Evolutionary conservation across 2,329 filamentous ascomycete species (phyloP).

Genomic region (Coniochaeta ligniaria): DNA sequence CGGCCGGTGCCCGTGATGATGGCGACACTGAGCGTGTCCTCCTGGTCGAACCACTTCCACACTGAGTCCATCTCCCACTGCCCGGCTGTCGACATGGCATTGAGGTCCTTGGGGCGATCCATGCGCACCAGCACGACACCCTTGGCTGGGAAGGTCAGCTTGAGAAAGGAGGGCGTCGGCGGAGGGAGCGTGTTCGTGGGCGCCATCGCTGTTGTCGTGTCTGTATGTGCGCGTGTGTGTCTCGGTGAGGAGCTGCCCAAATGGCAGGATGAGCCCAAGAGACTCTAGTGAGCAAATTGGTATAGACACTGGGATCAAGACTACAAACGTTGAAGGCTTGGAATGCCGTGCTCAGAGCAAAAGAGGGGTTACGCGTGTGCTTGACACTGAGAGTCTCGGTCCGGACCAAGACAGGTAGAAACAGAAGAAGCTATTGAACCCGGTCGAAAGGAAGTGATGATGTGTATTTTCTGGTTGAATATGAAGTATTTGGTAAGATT

Average conservation of each 20-base stretch:
- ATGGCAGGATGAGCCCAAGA: no score
- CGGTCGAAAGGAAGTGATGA: background rate
- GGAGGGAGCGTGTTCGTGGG: conserved; percentile 24
- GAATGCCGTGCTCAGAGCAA: background rate
- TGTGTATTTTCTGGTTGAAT: background rate
- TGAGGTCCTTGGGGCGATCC: conserved; percentile 29
- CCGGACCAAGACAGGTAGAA: background rate
- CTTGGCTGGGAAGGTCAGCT: conserved; percentile 30
- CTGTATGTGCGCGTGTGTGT: background rate
- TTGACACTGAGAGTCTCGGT: background rate
- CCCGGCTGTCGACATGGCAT: conserved; percentile 31
- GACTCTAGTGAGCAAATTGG: no score
- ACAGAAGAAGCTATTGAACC: background rate
- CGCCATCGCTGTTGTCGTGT: conserved; percentile 7
- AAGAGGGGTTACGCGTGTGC: background rate
- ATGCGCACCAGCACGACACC: conserved; percentile 32
- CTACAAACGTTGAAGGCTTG: background rate
- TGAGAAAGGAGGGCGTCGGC: conserved; percentile 23
- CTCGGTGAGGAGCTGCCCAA: no score
- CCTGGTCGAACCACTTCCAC: conserved; percentile 29
- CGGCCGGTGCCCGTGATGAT: conserved; percentile 11
- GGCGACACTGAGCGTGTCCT: conserved; percentile 17
- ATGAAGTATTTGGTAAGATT: background rate
- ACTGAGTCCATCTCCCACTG: conserved; percentile 34
- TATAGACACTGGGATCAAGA: no score